phyloP scores from a whole-genome alignment of 1,139 yeast species.

The Sugiyamaella neomexicana region DNA sequence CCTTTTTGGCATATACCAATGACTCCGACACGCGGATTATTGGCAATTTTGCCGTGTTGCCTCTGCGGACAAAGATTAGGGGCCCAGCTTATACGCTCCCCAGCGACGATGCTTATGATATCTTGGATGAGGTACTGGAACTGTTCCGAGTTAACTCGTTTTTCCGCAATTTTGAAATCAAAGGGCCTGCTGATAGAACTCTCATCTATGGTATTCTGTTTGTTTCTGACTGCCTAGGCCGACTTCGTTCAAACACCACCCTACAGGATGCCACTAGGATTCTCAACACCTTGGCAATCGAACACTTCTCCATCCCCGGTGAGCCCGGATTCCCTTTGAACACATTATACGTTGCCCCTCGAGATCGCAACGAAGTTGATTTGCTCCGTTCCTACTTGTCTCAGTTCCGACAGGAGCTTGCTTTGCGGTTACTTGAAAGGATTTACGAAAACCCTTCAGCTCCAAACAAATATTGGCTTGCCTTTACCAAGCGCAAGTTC shows the following conservation, averaged over 20 bases:
- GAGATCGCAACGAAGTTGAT: slow-evolving; percentile 72
- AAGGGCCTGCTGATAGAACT: slow-evolving; percentile 93
- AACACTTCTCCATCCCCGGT: slow-evolving; percentile 89
- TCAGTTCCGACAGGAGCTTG: slow-evolving; percentile 94
- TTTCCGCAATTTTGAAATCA: slow-evolving; percentile 94
- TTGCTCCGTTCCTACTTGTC: slow-evolving; percentile 75
- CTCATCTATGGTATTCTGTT: slow-evolving; percentile 93
- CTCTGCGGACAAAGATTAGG: slow-evolving; percentile 77
- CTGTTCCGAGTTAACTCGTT: slow-evolving; percentile 93
- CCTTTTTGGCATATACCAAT: slow-evolving; percentile 56
- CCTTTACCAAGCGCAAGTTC: slow-evolving; percentile 90
- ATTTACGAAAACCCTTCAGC: slow-evolving; percentile 50
- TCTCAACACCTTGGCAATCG: slow-evolving; percentile 81
- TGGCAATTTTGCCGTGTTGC: slow-evolving; percentile 78
- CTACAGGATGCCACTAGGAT: slow-evolving; percentile 66
- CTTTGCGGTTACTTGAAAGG: slow-evolving; percentile 72
- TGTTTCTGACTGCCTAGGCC: slow-evolving; percentile 78
- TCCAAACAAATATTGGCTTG: slow-evolving; percentile 78
- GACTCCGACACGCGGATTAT: slow-evolving; percentile 39
- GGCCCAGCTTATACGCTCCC: slow-evolving; percentile 90
- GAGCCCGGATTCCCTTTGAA: slow-evolving; percentile 93
- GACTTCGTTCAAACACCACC: slow-evolving; percentile 45
- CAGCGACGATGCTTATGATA: slow-evolving; percentile 83
- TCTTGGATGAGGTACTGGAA: slow-evolving; percentile 86
- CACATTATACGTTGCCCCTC: slow-evolving; percentile 75